Base-by-base conservation (phyloP, 176 grass and related monocot genomes). In the Bromus sterilis region DNA sequence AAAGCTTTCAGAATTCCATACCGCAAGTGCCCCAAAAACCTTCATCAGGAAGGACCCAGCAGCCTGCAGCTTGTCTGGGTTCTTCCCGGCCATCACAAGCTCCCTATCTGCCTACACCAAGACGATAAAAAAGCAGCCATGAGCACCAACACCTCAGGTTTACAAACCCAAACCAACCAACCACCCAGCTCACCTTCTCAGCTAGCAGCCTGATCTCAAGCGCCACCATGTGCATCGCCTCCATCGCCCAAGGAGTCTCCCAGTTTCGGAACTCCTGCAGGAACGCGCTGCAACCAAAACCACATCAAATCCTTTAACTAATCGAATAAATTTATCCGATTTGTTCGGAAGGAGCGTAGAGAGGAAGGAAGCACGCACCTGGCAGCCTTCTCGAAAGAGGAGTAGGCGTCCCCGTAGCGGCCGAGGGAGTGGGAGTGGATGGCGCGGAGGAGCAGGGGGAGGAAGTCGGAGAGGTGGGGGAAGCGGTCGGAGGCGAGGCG, bases 261-360 rank as follows among this genome's bases (percentile, higher is more conserved):
- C 96, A 99, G 84, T 95, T 99, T 70, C 96, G 69, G 77, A 99
- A 99, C 80, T 99, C 96, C 87, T 91, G 93, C 62, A 99, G 79
- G 75, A 99, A 99, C 30, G 96, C 91, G 25, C 96, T 99, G 85
- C 62, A 86, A 84, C 44, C 74, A 78, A 68, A 78, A 56, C 24
- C 35, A 76, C 68, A 59, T 56, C 26, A 87, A 80, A 46, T 55
- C 35, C 18, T 40, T 59, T 1, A 10, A 63, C 74, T 41, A 25
- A 5, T 63, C 23, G 34, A 29, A 10, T 28, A 46, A 15, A 43
- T 9, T 2, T 46, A 81, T 37, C 11, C 24, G 88, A 85, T 78
- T 48, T 61, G 12, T 30, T 69, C 28, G 25, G 11, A 46, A 35
- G 15, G 18, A 59, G 12, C 56, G 69, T 11, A n/a, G 43, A 51